Evolutionary conservation across 1,139 yeast species (phyloP), one percentile per base, ranked within the genome.

Genomic region (Candida anutae): DNA sequence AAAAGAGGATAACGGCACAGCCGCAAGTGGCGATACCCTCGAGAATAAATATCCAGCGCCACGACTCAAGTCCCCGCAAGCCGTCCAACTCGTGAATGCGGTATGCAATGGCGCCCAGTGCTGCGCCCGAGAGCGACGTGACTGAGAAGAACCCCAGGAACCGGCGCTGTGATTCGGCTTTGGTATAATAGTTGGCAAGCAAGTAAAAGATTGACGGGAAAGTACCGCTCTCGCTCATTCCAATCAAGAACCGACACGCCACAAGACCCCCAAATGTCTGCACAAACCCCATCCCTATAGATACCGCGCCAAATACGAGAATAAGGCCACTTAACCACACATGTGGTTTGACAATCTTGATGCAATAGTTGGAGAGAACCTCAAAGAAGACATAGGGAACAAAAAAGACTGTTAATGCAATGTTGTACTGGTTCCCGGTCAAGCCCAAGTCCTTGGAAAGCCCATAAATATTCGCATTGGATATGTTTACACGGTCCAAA

Each of bases 1-100:
- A 77, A 52, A 55, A 81, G 34, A 81, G 62, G n/a, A 78, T 34
- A 21, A 77, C 36, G 1, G 72, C 70, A 34, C 70, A 63, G 18
- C 77, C 78, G 23, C 70, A 68, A 16, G 94, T 82, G 41, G 78
- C 59, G 5, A 76, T 60, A 31, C 90, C 90, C 48, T 81, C 90
- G 37, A 81, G 68, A 37, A 80, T 69, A 50, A 75, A 81, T 34
- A 81, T 62, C 81, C 84, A 80, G 50, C 74, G 65, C 90, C 88
- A 80, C n/a, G 80, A 61, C 12, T 50, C 42, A 21, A 68, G 41
- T 4, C 68, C 69, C 27, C 48, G 53, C 5, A 32, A 48, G 5
- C 63, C 62, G 34, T 62, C 55, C 35, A 64, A 48, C 22, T 57
- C 68, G 30, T 57, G 40, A 28, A 64, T 60, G 31, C 53, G 56